Percentiles rank a stretch among this genome's conserved stretches.
These are phyloP conservation scores for Euphorbia lathyris DNA, from an alignment of 345 rosid species.

Conservation along the genomic window DNA sequence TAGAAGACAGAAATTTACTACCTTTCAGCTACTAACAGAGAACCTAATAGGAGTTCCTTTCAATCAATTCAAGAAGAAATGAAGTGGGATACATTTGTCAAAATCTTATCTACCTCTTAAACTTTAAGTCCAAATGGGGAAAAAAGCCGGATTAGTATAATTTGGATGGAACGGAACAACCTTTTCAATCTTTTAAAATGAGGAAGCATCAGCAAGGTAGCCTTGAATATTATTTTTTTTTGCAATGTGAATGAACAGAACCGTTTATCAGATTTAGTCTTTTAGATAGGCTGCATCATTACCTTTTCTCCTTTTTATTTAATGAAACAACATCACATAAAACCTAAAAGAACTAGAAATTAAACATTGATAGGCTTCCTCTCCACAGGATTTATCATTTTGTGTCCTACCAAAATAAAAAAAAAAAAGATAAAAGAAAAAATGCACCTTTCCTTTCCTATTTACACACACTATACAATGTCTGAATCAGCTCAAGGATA, in stretches of 20 bases:
- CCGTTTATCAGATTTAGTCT: neutral
- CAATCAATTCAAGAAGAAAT: neutral
- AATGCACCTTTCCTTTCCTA: neutral
- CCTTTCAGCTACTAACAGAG: neutral
- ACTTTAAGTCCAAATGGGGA: too few species aligned
- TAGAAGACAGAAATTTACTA: conserved; percentile 1
- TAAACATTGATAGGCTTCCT: neutral
- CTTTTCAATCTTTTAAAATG: neutral
- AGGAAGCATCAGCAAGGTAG: conserved; percentile 2
- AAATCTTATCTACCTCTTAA: too few species aligned
- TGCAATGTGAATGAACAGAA: neutral
- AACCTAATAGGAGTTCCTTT: neutral
- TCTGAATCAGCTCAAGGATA: neutral
- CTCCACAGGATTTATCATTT: neutral
- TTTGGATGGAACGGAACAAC: neutral
- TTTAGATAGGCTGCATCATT: neutral
- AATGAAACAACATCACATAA: neutral
- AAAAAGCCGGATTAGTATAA: neutral
- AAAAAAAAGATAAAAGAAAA: neutral
- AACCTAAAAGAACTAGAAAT: too few species aligned
- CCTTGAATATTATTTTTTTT: neutral
- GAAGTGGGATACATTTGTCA: neutral
- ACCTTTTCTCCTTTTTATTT: neutral
- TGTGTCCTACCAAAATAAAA: neutral
- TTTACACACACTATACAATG: neutral